Evolutionary conservation across 352 stramenopile species (phyloP).

Genomic region (Pelagophyceae sp.): DNA sequence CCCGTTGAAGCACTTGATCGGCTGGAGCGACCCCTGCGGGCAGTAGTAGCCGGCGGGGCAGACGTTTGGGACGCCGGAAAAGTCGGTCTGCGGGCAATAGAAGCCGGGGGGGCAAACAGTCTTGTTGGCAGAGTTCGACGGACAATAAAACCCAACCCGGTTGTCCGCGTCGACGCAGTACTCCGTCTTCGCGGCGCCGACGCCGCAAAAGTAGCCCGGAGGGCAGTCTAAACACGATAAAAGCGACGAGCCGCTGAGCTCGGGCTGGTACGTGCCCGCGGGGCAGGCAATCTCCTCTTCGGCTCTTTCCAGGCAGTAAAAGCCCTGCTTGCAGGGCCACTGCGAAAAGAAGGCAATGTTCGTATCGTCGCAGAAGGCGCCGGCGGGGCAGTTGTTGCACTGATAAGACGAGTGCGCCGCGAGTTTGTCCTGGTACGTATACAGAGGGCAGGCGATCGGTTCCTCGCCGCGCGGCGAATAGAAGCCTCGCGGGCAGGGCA

Average conservation of each 20-base stretch:
- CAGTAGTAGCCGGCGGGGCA: constrained; percentile 61
- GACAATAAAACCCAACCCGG: constrained; percentile 59
- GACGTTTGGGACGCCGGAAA: background rate
- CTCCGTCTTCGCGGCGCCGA: background rate
- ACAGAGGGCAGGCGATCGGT: constrained; percentile 18
- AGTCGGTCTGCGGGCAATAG: constrained; percentile 21
- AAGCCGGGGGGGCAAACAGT: constrained; percentile 26
- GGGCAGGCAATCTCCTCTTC: constrained; percentile 30
- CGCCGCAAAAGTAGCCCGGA: constrained; percentile 32
- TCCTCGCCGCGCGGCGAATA: constrained; percentile 47
- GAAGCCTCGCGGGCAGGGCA: constrained; percentile 60
- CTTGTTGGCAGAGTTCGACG: constrained; percentile 44
- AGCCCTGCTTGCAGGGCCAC: constrained; percentile 33
- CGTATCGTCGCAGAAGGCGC: constrained; percentile 56
- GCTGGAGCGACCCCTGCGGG: constrained; percentile 40
- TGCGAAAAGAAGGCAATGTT: constrained; percentile 25
- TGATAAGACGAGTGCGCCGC: background rate
- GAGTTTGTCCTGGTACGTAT: constrained; percentile 27
- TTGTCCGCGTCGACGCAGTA: constrained; percentile 44
- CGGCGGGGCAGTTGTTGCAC: constrained; percentile 62
- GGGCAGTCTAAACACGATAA: constrained; percentile 35
- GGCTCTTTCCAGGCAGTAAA: constrained; percentile 32
- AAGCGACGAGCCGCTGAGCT: constrained; percentile 14
- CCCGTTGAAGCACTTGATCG: constrained; percentile 45
- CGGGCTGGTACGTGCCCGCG: constrained; percentile 33